These are phyloP conservation scores for Gastrolobium bilobum DNA, from an alignment of 306 rosid genomes.

Conservation along the genomic window DNA sequence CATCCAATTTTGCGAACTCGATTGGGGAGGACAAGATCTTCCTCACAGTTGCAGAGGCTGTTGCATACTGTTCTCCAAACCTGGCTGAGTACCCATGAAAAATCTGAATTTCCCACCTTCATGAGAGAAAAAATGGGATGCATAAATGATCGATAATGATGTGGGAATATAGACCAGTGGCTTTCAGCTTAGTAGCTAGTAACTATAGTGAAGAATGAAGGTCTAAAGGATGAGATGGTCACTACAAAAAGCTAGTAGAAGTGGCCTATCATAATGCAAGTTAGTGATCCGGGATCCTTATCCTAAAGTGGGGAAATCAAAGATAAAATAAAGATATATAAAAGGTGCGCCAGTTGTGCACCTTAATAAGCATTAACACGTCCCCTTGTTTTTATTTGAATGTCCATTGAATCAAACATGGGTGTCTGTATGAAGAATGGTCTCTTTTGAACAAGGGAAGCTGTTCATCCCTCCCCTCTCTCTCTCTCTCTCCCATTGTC, in stretches of 20 bases:
- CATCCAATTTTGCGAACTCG: slow-evolving; percentile 62
- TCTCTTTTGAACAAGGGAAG: slow-evolving; percentile 3
- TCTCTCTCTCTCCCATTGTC: neutral
- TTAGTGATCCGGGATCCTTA: slow-evolving; percentile 46
- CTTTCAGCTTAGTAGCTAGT: slow-evolving; percentile 10
- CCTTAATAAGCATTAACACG: slow-evolving; percentile 14
- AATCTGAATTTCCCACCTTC: neutral
- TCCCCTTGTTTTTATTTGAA: slow-evolving; percentile 36
- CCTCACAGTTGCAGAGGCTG: slow-evolving; percentile 89
- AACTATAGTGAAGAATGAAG: slow-evolving; percentile 14
- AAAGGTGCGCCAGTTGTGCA: slow-evolving; percentile 47
- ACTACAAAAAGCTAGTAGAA: slow-evolving; percentile 26
- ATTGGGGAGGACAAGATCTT: slow-evolving; percentile 84
- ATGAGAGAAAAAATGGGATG: slow-evolving; percentile 17
- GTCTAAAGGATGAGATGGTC: slow-evolving; percentile 28
- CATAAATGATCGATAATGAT: no score
- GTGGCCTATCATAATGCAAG: slow-evolving; percentile 34
- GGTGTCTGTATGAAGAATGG: neutral
- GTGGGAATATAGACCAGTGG: slow-evolving; percentile 9
- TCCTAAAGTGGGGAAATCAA: slow-evolving; percentile 39
- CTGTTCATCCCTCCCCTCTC: neutral
- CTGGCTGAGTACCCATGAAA: slow-evolving; percentile 67
- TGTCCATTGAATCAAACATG: slow-evolving; percentile 31
- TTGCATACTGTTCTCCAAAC: slow-evolving; percentile 75
- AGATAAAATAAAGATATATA: neutral